Base-by-base conservation (phyloP, 495 filamentous ascomycete genomes). In the Xylaria venustula region DNA sequence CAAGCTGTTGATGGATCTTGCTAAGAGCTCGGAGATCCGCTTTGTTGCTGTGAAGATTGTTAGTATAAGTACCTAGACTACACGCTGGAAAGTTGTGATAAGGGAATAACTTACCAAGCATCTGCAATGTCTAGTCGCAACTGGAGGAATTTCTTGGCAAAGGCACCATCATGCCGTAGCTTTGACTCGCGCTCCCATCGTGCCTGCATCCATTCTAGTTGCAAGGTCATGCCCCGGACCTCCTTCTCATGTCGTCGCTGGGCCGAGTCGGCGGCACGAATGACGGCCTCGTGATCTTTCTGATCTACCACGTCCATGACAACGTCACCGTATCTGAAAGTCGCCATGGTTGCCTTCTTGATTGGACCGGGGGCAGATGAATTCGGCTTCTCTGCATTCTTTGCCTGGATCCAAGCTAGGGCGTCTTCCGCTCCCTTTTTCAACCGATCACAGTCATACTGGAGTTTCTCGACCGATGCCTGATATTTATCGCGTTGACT, bases 201-300 rank as follows among this genome's bases (percentile, higher is more conserved):
- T 4, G 90, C 91, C 60, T 87, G 82, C 59, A 98, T 84, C 87
- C 90, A 98, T 63, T 92, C 81, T 65, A 97, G 93, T 72, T 97
- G 92, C 74, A 93, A 88, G 61, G 83, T 85, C 69, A 98, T 79
- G 11, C 92, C 92, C 48, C 85, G 83, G 30, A 97, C 81, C 75
- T 98, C 95, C 65, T 87, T 88, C 60, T 83, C 82, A 64, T 97
- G 93, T 50, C 82, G 77, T 55, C 80, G 79, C 65, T 89, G 81
- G 9, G 76, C 75, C 34, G 76, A 71, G 60, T 84, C 83, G 15
- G 81, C 70, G 9, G 75, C 77, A 17, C 78, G 75, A 46, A 85
- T 73, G 26, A 83, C 78, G 26, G 75, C 72, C 20, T 79, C 71
- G 58, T 71, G 63, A 52, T 67, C 58, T 34, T 69, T 65, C 54